These are phyloP conservation scores for Rhizopogon rudus DNA, from an alignment of 768 basidiomycete genomes.

Conservation along the genomic window DNA sequence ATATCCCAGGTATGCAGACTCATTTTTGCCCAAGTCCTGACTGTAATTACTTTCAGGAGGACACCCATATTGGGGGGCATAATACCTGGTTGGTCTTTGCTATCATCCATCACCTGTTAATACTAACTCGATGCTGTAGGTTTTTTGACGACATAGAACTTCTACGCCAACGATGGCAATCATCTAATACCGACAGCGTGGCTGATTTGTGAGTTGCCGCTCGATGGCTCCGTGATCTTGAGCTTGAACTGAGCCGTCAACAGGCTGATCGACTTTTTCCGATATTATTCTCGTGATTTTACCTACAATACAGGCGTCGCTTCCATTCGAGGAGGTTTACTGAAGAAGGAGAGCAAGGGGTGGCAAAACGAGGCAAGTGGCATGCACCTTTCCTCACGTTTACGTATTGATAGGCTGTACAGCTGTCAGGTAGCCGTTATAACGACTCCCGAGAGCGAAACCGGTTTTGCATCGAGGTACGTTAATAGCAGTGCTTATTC, in stretches of 20 bases:
- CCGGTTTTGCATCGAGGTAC: constrained; percentile 91
- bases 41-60: constrained; percentile 45
- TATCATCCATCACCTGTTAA: constrained; percentile 3
- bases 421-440: constrained; percentile 52
- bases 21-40: neutral
- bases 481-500: constrained; percentile 8
- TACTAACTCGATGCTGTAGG: constrained; percentile 34
- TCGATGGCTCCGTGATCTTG: neutral
- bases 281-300: constrained; percentile 93
- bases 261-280: constrained; percentile 97
- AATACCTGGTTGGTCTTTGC: constrained; percentile 63
- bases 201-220: constrained; percentile 76
- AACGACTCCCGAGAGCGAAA: constrained; percentile 83
- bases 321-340: constrained; percentile 81
- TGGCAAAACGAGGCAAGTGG: constrained; percentile 89
- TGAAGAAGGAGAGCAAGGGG: constrained; percentile 90
- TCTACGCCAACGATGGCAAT: constrained; percentile 87
- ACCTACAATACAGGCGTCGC: constrained; percentile 87
- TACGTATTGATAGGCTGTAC: constrained; percentile 5
- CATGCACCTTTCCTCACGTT: neutral
- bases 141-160: constrained; percentile 98
- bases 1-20: constrained; percentile 59
- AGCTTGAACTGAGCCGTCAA: constrained; percentile 1
- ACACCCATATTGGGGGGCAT: constrained; percentile 73
- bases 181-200: constrained; percentile 87